Evolutionary conservation across 768 basidiomycete genomes (phyloP).

Genomic region (Pleurotus pulmonarius): DNA sequence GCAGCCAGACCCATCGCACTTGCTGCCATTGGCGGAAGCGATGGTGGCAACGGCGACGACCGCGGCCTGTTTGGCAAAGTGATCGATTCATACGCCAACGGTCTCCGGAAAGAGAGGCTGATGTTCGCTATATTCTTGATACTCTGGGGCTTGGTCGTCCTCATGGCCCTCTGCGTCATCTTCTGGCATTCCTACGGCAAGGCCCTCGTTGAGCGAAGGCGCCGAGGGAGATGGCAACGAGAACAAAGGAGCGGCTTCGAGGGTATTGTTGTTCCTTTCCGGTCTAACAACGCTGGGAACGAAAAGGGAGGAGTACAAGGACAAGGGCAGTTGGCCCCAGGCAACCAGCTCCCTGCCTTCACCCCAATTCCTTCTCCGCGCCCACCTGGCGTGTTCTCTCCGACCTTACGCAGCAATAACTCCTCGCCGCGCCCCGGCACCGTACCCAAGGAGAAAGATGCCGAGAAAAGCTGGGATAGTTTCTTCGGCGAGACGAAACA

Average conservation of each 20-base stretch:
- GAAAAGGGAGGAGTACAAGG: conserved; percentile 20
- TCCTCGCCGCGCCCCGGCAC: conserved; percentile 15
- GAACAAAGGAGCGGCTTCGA: conserved; percentile 50
- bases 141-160: conserved; percentile 78
- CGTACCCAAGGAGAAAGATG: conserved; percentile 13
- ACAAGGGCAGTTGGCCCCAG: conserved; percentile 5
- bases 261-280: conserved; percentile 36
- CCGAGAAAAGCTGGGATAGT: conserved; percentile 42
- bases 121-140: conserved; percentile 83
- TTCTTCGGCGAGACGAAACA: conserved; percentile 28
- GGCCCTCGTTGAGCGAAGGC: conserved; percentile 40
- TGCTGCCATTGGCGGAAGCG: conserved; percentile 65
- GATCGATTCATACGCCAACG: conserved; percentile 66
- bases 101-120: conserved; percentile 75
- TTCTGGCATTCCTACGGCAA: conserved; percentile 70
- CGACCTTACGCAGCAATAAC: conserved; percentile 13
- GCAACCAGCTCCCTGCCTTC: conserved; percentile 38
- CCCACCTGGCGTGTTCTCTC: conserved; percentile 17
- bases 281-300: conserved; percentile 9
- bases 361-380: conserved; percentile 46
- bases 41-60: conserved; percentile 36
- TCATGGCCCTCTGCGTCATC: conserved; percentile 71
- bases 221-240: conserved; percentile 44
- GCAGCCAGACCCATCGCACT: conserved; percentile 75
- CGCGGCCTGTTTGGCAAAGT: conserved; percentile 69